Evolutionary conservation across 192 early-diverging fungal genomes (phyloP).

Genomic region (Phlyctochytrium arcticum): DNA sequence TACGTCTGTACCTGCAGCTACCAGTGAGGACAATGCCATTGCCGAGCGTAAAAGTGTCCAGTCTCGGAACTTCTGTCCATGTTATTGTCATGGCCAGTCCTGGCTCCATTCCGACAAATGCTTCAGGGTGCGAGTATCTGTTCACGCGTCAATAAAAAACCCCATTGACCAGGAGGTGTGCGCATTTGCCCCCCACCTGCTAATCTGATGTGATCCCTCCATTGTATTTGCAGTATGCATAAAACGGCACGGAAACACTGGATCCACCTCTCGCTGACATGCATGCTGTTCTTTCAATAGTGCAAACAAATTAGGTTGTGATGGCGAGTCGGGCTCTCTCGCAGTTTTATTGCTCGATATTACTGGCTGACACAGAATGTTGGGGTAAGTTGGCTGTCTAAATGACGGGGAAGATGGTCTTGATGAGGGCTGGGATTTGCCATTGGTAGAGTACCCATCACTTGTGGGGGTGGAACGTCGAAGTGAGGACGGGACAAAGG

Average conservation of each 20-base stretch:
- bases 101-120: constrained; percentile 20
- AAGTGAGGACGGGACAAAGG: no score
- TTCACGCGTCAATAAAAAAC: neutral
- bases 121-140: constrained; percentile 8
- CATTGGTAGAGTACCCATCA: no score
- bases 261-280: neutral
- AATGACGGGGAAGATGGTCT: no score
- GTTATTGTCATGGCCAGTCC: neutral
- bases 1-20: constrained; percentile 6
- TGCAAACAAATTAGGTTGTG: neutral
- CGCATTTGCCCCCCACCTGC: constrained; percentile 8
- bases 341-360: no score
- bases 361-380: no score
- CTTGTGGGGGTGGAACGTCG: no score
- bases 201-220: constrained; percentile 20
- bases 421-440: no score
- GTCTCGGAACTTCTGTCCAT: constrained; percentile 9
- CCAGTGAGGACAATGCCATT: constrained; percentile 21
- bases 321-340: neutral
- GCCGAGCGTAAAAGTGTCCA: constrained; percentile 10
- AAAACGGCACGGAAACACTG: constrained; percentile 24
- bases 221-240: constrained; percentile 27
- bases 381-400: no score
- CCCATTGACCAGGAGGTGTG: neutral
- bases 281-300: neutral